phyloP scores from a whole-genome alignment of 108 stramenopile genomes.

The Asterionellopsis glacialis region DNA sequence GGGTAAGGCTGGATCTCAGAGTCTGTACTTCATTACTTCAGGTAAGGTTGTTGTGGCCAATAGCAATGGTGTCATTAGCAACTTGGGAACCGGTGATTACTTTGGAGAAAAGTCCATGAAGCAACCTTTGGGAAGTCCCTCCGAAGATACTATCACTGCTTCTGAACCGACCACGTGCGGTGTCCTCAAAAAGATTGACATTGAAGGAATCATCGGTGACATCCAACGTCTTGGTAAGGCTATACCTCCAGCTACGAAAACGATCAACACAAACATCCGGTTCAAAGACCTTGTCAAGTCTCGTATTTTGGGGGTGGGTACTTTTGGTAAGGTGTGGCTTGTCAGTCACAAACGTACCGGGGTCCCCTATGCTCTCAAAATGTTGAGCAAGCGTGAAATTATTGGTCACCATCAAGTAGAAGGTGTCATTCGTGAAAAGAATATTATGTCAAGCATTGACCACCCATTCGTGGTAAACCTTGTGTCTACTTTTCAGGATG shows the following conservation, averaged over 20 bases:
- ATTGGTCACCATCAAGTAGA: conserved; percentile 97
- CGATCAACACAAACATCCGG: conserved; percentile 28
- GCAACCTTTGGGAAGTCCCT: conserved; percentile 24
- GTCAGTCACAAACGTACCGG: conserved; percentile 87
- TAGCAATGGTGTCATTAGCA: conserved; percentile 41
- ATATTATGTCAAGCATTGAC: conserved; percentile 85
- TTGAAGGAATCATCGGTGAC: conserved; percentile 44
- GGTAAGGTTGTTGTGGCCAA: conserved; percentile 38
- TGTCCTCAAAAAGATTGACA: conserved; percentile 36
- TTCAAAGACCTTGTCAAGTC: conserved; percentile 64
- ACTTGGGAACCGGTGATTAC: conserved; percentile 35
- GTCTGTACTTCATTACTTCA: conserved; percentile 46
- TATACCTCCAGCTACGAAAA: conserved; percentile 18
- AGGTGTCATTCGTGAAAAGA: conserved; percentile 88
- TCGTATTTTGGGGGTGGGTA: conserved; percentile 94
- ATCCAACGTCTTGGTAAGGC: conserved; percentile 35
- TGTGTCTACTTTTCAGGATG: conserved; percentile 87
- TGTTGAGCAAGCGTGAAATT: conserved; percentile 91
- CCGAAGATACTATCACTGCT: conserved; percentile 41
- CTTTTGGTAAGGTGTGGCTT: conserved; percentile 98
- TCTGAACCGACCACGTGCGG: conserved; percentile 36
- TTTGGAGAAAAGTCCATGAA: conserved; percentile 45
- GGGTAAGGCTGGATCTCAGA: conserved; percentile 38
- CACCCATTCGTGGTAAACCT: conserved; percentile 94
- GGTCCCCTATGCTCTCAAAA: conserved; percentile 85